Evolutionary conservation across 371 early-diverging fungal species (phyloP).

Genomic region (Haplosporangium sp.): DNA sequence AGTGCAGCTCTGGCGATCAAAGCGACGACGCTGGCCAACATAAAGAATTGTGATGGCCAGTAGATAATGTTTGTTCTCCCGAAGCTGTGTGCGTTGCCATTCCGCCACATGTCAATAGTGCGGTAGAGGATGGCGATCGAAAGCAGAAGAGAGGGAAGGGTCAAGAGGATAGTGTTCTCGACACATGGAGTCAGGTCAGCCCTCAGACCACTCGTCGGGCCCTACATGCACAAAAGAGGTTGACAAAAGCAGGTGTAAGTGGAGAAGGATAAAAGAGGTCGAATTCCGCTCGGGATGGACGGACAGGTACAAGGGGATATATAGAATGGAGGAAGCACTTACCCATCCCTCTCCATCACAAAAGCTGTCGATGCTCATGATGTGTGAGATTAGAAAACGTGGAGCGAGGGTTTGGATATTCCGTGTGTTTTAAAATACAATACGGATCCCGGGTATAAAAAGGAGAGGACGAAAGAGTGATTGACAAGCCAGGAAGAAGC

Average conservation of each 20-base stretch:
- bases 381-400: neutral
- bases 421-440: too few relatives aligned
- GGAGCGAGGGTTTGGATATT: conserved; percentile 2
- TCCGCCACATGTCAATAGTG: conserved; percentile 22
- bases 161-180: conserved; percentile 44
- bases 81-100: conserved; percentile 30
- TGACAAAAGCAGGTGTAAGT: neutral
- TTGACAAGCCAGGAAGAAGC: neutral
- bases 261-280: neutral
- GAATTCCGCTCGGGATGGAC: neutral
- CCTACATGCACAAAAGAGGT: conserved; percentile 5
- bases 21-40: conserved; percentile 31
- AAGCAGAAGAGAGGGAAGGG: conserved; percentile 29
- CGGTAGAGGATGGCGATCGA: conserved; percentile 14
- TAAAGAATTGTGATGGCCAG: conserved; percentile 48
- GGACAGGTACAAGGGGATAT: neutral
- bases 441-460: neutral
- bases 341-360: conserved; percentile 43
- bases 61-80: conserved; percentile 48
- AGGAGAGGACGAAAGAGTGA: neutral
- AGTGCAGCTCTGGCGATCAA: conserved; percentile 45
- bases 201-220: conserved; percentile 30
- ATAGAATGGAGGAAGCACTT: conserved; percentile 2
- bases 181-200: conserved; percentile 46
- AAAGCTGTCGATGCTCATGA: conserved; percentile 29